Percentiles rank a stretch among this genome's conserved stretches.
These are phyloP conservation scores for Oemleria cerasiformis DNA, from an alignment of 306 rosid genomes.

Conservation along the genomic window DNA sequence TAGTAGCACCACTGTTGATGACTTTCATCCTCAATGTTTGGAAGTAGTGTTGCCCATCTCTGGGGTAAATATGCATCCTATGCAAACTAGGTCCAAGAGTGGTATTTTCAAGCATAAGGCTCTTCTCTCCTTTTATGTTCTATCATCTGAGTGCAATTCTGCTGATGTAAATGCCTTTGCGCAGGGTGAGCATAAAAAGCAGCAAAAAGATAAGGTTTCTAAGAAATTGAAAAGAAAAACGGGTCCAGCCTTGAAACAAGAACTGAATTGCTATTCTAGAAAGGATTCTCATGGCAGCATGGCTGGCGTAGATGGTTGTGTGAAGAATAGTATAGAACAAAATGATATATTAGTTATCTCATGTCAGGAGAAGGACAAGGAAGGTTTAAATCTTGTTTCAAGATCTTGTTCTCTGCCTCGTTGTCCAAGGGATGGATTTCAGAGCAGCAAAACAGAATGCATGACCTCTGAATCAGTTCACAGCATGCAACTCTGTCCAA, in stretches of 20 bases:
- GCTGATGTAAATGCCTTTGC: slow-evolving; percentile 21
- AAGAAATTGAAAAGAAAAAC: slow-evolving; percentile 51
- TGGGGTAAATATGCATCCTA: no score
- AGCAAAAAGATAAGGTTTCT: slow-evolving; percentile 36
- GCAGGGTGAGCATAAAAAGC: slow-evolving; percentile 41
- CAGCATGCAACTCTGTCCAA: slow-evolving; percentile 29
- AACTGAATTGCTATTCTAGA: slow-evolving; percentile 37
- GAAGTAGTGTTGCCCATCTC: no score
- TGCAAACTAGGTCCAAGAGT: no score
- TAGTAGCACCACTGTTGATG: no score
- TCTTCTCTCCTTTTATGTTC: no score
- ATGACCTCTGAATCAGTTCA: slow-evolving; percentile 38
- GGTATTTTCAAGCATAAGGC: no score
- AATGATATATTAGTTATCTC: slow-evolving; percentile 32
- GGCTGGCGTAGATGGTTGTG: slow-evolving; percentile 37
- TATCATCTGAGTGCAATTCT: slow-evolving; percentile 5
- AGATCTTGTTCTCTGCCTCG: slow-evolving; percentile 34
- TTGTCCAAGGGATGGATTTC: slow-evolving; percentile 21
- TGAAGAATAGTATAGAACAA: slow-evolving; percentile 31
- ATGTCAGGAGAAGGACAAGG: slow-evolving; percentile 36
- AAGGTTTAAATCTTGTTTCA: slow-evolving; percentile 26
- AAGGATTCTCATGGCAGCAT: slow-evolving; percentile 39
- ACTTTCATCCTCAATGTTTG: no score
- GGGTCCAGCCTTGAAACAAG: slow-evolving; percentile 39
- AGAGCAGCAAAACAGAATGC: no score